Evolutionary conservation across 1,284 basidiomycete genomes (phyloP).

Genomic region (Ustilago trichophora): DNA sequence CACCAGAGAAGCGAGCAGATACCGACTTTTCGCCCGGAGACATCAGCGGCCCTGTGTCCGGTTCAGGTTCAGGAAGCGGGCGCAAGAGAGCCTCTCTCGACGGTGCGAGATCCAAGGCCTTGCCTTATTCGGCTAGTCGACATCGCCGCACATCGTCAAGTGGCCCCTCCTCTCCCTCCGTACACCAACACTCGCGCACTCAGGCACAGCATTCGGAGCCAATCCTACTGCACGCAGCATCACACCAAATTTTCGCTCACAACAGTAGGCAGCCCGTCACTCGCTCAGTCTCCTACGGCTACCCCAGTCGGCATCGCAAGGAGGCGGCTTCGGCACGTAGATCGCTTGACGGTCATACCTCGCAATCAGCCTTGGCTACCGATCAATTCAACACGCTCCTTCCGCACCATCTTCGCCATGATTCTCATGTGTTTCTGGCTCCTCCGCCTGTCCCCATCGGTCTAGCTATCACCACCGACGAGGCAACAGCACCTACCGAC

Average conservation of each 20-base stretch:
- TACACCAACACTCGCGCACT: background rate
- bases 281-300: conserved; percentile 8
- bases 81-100: conserved; percentile 31
- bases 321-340: conserved; percentile 2
- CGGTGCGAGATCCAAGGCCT: conserved; percentile 13
- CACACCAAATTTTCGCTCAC: background rate
- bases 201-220: background rate
- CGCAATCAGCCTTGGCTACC: background rate
- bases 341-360: conserved; percentile 10
- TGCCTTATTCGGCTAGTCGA: conserved; percentile 14
- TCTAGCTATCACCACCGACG: conserved; percentile 25
- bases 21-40: conserved; percentile 21
- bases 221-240: conserved; percentile 1
- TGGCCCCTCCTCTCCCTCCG: conserved; percentile 5
- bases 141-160: conserved; percentile 25
- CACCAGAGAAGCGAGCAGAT: conserved; percentile 8
- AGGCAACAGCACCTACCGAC: background rate
- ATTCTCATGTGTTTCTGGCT: conserved; percentile 9
- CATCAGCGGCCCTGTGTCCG: conserved; percentile 24
- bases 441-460: conserved; percentile 34
- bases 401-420: conserved; percentile 21
- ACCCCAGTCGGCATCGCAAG: background rate
- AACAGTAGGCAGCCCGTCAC: background rate
- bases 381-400: conserved; percentile 20
- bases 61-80: conserved; percentile 37